phyloP scores from a whole-genome alignment of 306 rosid genomes.

The Vachellia collinsii region DNA sequence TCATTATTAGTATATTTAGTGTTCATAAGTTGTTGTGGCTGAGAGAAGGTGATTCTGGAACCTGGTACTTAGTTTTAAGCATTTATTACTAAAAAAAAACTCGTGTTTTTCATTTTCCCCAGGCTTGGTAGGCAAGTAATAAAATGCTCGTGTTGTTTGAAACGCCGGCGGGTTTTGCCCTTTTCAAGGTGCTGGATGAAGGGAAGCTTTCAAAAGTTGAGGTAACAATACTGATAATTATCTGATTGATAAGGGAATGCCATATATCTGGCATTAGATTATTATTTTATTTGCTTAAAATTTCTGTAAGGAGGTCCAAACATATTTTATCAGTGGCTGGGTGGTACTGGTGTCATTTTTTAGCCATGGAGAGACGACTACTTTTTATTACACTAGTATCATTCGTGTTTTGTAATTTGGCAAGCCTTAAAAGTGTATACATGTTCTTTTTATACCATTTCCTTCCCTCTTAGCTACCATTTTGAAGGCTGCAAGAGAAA shows the following conservation, averaged over 20 bases:
- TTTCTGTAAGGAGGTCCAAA: background rate
- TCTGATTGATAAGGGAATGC: background rate
- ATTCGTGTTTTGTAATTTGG: background rate
- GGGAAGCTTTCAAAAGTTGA: constrained; percentile 70
- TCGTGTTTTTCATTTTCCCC: background rate
- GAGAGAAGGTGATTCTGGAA: background rate
- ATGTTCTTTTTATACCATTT: too few relatives aligned
- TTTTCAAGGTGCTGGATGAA: constrained; percentile 70
- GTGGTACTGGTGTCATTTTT: background rate
- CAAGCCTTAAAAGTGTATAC: background rate
- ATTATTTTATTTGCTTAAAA: background rate
- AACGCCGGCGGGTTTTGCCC: constrained; percentile 69
- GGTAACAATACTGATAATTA: constrained; percentile 40
- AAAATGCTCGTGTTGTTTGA: constrained; percentile 68
- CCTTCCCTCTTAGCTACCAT: background rate
- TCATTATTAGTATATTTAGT: background rate
- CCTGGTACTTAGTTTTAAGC: background rate
- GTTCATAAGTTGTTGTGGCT: background rate
- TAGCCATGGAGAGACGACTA: background rate
- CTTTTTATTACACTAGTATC: too few relatives aligned
- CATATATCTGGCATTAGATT: background rate
- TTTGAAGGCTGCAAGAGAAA: background rate
- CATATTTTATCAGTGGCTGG: background rate
- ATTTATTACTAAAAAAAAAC: background rate
- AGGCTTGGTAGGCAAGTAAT: constrained; percentile 27